Conservation (phyloP, 1,139 yeast species). For the Lodderomyces metapsilosis region DNA sequence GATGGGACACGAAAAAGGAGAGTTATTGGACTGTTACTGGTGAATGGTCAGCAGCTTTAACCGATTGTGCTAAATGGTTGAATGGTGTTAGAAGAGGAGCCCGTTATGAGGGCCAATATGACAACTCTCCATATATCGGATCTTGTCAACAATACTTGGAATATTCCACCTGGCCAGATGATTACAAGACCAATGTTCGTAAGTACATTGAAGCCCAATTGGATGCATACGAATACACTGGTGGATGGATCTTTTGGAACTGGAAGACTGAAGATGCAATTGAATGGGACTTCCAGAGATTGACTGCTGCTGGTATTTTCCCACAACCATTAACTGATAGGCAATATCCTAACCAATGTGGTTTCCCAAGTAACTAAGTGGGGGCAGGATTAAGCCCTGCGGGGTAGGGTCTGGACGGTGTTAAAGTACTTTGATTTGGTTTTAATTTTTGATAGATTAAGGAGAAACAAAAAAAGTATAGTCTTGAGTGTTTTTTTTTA, state of each 20-base stretch:
- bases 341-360: conserved; percentile 69
- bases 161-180: conserved; percentile 57
- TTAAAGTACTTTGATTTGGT: not conserved
- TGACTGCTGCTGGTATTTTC: conserved; percentile 62
- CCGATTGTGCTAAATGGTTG: conserved; percentile 90
- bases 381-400: too few relatives aligned
- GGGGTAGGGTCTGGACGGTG: not conserved
- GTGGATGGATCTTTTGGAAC: conserved; percentile 92
- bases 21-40: conserved; percentile 78
- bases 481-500: not conserved
- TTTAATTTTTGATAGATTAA: not conserved
- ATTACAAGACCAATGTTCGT: conserved; percentile 58
- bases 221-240: conserved; percentile 69
- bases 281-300: conserved; percentile 95
- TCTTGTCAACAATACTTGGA: conserved; percentile 58
- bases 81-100: conserved; percentile 92
- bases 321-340: conserved; percentile 77
- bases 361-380: conserved; percentile 15
- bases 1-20: conserved; percentile 50
- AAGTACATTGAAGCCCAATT: conserved; percentile 84
- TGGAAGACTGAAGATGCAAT: conserved; percentile 83
- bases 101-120: conserved; percentile 73
- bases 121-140: conserved; percentile 52
- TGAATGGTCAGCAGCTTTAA: conserved; percentile 92
- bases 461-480: not conserved